Evolutionary conservation across 2,329 filamentous ascomycete genomes (phyloP).

Genomic region (Lasiodiplodia sp.): DNA sequence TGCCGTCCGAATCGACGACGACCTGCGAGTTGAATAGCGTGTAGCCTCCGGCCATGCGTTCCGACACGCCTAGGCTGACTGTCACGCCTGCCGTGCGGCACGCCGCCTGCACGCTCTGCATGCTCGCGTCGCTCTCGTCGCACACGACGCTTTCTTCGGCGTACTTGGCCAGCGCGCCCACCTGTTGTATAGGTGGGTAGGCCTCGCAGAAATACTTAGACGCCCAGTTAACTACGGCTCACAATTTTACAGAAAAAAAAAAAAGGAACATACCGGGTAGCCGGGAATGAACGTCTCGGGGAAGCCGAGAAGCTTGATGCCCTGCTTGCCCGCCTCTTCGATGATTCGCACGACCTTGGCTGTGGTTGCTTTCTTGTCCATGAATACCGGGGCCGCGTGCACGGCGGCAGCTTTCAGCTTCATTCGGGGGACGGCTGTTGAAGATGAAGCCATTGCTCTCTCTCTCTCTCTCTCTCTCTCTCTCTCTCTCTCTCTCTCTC

Average conservation of each 20-base stretch:
- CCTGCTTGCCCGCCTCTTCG: conserved; percentile 41
- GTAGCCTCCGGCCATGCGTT: conserved; percentile 43
- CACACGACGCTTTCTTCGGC: conserved; percentile 47
- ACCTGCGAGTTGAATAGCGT: conserved; percentile 49
- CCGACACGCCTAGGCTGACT: conserved; percentile 45
- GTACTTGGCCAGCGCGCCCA: conserved; percentile 43
- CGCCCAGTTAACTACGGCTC: neutral
- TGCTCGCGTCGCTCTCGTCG: conserved; percentile 40
- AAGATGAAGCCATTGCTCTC: neutral
- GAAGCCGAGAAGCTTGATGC: conserved; percentile 45
- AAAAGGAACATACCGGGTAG: conserved; percentile 39
- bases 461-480: no score
- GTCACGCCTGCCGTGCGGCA: conserved; percentile 43
- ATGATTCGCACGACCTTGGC: conserved; percentile 44
- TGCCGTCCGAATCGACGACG: conserved; percentile 43
- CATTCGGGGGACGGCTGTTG: neutral
- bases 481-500: no score
- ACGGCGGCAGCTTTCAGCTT: conserved; percentile 48
- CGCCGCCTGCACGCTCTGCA: conserved; percentile 42
- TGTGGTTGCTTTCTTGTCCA: conserved; percentile 47
- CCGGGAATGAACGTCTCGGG: conserved; percentile 48
- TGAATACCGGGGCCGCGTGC: conserved; percentile 47
- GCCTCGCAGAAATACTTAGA: conserved; percentile 49
- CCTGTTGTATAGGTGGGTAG: conserved; percentile 46
- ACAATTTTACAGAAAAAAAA: neutral